phyloP scores from a whole-genome alignment of 2,329 filamentous ascomycete genomes.

The Onygenales sp. region DNA sequence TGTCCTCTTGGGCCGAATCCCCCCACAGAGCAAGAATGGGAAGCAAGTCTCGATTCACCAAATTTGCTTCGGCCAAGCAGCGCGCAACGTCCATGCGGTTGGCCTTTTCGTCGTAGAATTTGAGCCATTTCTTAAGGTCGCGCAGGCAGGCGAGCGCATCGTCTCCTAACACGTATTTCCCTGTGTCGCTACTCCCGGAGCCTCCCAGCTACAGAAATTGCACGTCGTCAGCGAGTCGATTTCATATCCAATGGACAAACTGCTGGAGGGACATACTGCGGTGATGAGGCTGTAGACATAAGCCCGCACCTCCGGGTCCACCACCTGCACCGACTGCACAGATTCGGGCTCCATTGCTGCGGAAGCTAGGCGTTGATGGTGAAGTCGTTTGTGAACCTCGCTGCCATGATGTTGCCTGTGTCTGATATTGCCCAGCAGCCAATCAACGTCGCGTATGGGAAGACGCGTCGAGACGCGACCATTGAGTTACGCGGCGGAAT shows the following conservation, averaged over 20 bases:
- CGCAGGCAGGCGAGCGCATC: slow-evolving; percentile 85
- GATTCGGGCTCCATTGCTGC: slow-evolving; percentile 33
- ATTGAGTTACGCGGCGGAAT: neutral
- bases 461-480: slow-evolving; percentile 22
- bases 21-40: slow-evolving; percentile 81
- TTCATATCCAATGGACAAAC: neutral
- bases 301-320: slow-evolving; percentile 86
- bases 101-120: slow-evolving; percentile 84
- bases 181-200: slow-evolving; percentile 66
- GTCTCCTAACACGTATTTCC: slow-evolving; percentile 80
- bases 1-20: slow-evolving; percentile 61
- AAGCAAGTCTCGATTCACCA: slow-evolving; percentile 82
- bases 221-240: neutral
- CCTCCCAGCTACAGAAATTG: slow-evolving; percentile 62
- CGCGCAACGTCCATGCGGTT: slow-evolving; percentile 92
- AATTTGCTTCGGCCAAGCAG: slow-evolving; percentile 81
- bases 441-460: slow-evolving; percentile 12
- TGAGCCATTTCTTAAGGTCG: slow-evolving; percentile 91
- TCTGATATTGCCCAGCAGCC: neutral
- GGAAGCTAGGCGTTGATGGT: slow-evolving; percentile 11
- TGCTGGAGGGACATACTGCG: slow-evolving; percentile 54
- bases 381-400: slow-evolving; percentile 6
- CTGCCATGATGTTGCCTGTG: neutral
- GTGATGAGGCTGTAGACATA: slow-evolving; percentile 91
- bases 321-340: slow-evolving; percentile 41